Base-by-base conservation (phyloP, 345 rosid species). In the Triadica sebifera region DNA sequence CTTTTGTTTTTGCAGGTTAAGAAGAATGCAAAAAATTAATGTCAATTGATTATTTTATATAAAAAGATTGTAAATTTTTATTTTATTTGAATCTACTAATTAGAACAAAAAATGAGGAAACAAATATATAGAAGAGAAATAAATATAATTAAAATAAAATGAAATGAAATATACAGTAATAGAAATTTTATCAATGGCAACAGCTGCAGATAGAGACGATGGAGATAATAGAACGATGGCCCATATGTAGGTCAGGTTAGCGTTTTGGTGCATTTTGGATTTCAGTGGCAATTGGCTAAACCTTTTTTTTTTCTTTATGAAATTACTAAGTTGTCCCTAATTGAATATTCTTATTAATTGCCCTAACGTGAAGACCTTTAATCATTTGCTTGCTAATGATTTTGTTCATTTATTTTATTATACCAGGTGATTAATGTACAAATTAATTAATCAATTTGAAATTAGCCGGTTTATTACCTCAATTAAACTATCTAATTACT, bases 191-290 rank as follows among this genome's bases (percentile, higher is more conserved):
- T 70, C 58, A 39, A 70, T 16, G 71, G 78, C 80, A 86, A 77
- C 82, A 80, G 89, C 75, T 84, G 86, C 89, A 85, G 90, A 90
- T 83, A 77, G 84, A 78, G 90, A 87, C 90, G 86, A 82, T 72
- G 86, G 80, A 72, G 87, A 88, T 85, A n/a, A 83, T 77, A 78
- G 76, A n/a, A 73, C 47, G 76, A 49, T 69, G 79, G 84, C 61
- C 72, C 82, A 68, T 29, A 29, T 69, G 86, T 80, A 76, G 85
- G 85, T 78, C 89, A 74, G 65, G 80, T 80, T 78, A 69, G 78
- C 83, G 39, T 81, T 81, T 75, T 67, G 81, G 66, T 76, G 80
- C 82, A 70, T 47, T 69, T 84, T 84, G 87, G 88, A 88, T 76
- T 85, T 79, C 81, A 75, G 85, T 86, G 88, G 86, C 81, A 81